Percentiles rank a stretch among this genome's conserved stretches.
These are phyloP conservation scores for Melampsora americana DNA, from an alignment of 1,284 basidiomycete genomes.

Conservation along the genomic window DNA sequence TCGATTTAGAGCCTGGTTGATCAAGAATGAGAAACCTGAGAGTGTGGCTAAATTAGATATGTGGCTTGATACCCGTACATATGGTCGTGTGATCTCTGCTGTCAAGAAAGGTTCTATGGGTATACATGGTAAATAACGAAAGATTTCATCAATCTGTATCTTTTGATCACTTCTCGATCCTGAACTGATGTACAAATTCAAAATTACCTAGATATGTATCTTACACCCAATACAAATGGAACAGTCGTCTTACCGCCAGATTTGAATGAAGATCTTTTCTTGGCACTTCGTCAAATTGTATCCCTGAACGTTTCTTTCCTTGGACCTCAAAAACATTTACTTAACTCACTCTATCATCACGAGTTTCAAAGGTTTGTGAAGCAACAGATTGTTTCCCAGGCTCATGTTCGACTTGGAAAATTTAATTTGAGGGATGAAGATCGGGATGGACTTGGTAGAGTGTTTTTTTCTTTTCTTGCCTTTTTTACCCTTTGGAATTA, in stretches of 20 bases:
- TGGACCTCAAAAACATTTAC: slow-evolving; percentile 45
- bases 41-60: slow-evolving; percentile 14
- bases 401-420: slow-evolving; percentile 46
- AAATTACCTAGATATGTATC: background rate
- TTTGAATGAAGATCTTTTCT: no score
- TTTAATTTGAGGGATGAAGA: slow-evolving; percentile 42
- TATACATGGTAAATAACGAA: slow-evolving; percentile 11
- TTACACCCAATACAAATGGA: background rate
- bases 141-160: background rate
- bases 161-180: background rate
- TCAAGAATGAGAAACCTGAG: background rate
- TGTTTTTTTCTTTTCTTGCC: background rate
- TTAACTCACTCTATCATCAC: slow-evolving; percentile 45
- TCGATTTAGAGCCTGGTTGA: slow-evolving; percentile 44
- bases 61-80: slow-evolving; percentile 9
- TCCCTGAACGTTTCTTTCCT: background rate
- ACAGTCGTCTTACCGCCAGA: background rate
- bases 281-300: no score
- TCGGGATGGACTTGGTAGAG: slow-evolving; percentile 29
- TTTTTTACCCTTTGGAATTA: background rate
- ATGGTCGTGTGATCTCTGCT: slow-evolving; percentile 4
- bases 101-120: slow-evolving; percentile 9
- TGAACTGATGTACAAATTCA: background rate
- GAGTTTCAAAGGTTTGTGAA: slow-evolving; percentile 49
- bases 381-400: slow-evolving; percentile 47